Evolutionary conservation across 2,329 filamentous ascomycete species (phyloP), one percentile per base, ranked within the genome.

Genomic region (Dryadomyces quercivorus): DNA sequence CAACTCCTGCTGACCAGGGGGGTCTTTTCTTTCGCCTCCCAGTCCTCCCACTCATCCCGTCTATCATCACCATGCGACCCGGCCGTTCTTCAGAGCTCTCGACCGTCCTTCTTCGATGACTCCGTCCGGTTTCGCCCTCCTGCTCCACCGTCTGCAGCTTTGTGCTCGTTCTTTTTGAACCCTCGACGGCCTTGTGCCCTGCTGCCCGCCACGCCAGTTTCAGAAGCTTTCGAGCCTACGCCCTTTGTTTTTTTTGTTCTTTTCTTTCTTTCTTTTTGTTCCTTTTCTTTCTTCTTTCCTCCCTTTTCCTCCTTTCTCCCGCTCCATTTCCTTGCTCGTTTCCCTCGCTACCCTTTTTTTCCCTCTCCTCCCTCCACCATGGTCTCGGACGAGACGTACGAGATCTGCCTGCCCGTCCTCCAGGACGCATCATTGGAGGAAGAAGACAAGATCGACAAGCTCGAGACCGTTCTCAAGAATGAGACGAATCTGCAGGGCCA

Each of bases 361-460:
- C 22, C 22, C 46, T 42, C 34, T 34, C 21, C n/a, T 36, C 34
- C 31, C 26, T 62, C 70, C 64, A 78, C 59, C 66, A 96, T 97
- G 92, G 84, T 95, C 59, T 88, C 91, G 63, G 92, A 97, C 75
- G 84, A 91, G 63, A 83, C 92, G 55, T 95, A 94, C 74, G 90
- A 96, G 63, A 80, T 93, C 64, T 95, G 90, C 69, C 81, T 94
- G 67, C 88, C 89, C 52, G 81, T 96, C 65, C 80, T 98, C 60
- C 84, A 93, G 72, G 85, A 96, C 70, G 73, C 82, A 56, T 76
- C 78, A 54, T 76, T 95, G 58, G 88, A 95, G 63, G 93, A 97
- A 59, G 93, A 98, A 70, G 92, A 96, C 65, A 95, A 93, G 75
- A 92, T 88, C 50, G 92, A 97, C 70, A 87, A 81, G 70, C 76